These are phyloP conservation scores for Neobulgaria alba DNA, from an alignment of 2,329 filamentous ascomycete species.

Conservation along the genomic window DNA sequence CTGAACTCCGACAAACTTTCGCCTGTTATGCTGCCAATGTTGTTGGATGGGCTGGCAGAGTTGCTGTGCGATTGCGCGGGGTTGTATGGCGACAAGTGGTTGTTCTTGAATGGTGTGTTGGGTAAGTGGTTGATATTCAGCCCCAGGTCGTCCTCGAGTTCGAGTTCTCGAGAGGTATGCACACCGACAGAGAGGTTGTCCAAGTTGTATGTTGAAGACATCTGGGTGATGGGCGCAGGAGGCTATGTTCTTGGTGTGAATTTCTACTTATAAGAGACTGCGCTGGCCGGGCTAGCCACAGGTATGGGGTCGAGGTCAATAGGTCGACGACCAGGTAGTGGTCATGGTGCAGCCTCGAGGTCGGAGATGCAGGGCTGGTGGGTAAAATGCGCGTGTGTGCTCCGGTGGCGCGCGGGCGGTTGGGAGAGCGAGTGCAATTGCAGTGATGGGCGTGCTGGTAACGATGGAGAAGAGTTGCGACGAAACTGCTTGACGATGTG, in stretches of 20 bases:
- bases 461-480: no score
- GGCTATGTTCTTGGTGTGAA: slow-evolving; percentile 22
- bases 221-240: slow-evolving; percentile 21
- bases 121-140: slow-evolving; percentile 18
- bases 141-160: slow-evolving; percentile 15
- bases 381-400: not conserved
- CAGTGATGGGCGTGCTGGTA: no score
- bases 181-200: slow-evolving; percentile 17
- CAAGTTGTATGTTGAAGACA: slow-evolving; percentile 25
- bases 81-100: slow-evolving; percentile 23
- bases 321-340: slow-evolving; percentile 16
- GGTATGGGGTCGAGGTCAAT: slow-evolving; percentile 16
- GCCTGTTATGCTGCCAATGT: slow-evolving; percentile 20
- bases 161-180: slow-evolving; percentile 19
- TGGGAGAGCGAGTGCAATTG: no score
- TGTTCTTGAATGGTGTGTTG: slow-evolving; percentile 15
- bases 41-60: slow-evolving; percentile 24
- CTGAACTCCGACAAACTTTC: slow-evolving; percentile 26
- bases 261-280: slow-evolving; percentile 13
- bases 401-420: no score
- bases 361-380: slow-evolving; percentile 3
- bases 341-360: slow-evolving; percentile 26
- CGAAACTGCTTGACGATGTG: not conserved
- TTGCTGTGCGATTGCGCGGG: slow-evolving; percentile 24
- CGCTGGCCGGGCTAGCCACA: slow-evolving; percentile 14